Evolutionary conservation across 139 green algal species (phyloP).

Genomic region (Chlamydomonas incerta): DNA sequence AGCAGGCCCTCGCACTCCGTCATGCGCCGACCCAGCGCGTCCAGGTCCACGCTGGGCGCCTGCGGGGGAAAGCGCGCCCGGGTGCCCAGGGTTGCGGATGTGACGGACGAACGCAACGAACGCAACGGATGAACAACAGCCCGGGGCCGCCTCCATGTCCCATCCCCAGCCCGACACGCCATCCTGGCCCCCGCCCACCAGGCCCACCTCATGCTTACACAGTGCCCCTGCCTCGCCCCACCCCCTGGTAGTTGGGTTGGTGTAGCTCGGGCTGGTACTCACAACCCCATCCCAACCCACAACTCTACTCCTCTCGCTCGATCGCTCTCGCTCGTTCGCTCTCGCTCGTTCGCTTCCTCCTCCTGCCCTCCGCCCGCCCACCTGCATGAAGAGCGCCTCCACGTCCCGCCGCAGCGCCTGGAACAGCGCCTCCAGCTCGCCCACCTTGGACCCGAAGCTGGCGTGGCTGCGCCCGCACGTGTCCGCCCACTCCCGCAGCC

Average conservation of each 20-base stretch:
- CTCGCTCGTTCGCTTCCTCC: too few species aligned
- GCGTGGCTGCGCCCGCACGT: constrained; percentile 69
- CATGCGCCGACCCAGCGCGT: constrained; percentile 70
- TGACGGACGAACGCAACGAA: too few species aligned
- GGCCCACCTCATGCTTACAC: too few species aligned
- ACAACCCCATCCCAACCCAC: too few species aligned
- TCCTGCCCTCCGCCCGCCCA: background rate
- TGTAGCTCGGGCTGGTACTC: too few species aligned
- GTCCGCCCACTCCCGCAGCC: constrained; percentile 73
- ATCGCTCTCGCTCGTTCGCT: too few species aligned
- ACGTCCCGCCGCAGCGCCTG: constrained; percentile 77
- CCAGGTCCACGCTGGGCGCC: constrained; percentile 81
- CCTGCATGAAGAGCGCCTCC: constrained; percentile 87
- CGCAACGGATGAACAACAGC: background rate
- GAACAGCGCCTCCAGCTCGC: constrained; percentile 80
- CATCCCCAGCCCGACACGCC: too few species aligned
- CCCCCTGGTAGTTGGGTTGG: too few species aligned
- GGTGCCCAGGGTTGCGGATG: background rate
- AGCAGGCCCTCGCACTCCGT: constrained; percentile 62
- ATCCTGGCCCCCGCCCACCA: too few species aligned
- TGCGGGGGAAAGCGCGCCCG: constrained; percentile 30
- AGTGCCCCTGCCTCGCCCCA: too few species aligned
- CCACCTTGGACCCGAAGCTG: constrained; percentile 80
- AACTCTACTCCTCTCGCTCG: too few species aligned
- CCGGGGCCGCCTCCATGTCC: background rate